A percentile compares a stretch with the other conserved stretches of the same genome.
These are phyloP conservation scores for Beauveria sp. DNA, from an alignment of 2,329 filamentous ascomycete genomes.

Conservation along the genomic window DNA sequence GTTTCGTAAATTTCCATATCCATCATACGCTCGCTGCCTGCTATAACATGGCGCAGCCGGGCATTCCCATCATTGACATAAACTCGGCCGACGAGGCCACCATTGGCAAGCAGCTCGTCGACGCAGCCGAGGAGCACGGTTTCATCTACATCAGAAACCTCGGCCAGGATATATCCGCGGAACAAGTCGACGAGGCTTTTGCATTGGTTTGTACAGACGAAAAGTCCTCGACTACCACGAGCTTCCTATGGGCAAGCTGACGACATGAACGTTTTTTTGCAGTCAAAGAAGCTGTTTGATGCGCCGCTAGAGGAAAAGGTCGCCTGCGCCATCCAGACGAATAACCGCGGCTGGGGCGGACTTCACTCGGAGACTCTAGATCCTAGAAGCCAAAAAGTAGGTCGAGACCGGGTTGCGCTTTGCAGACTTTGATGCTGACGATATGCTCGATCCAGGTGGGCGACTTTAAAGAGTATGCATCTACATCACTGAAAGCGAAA, in stretches of 20 bases:
- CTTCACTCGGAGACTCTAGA: slow-evolving; percentile 88
- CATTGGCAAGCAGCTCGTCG: slow-evolving; percentile 62
- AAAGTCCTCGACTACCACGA: too few species aligned
- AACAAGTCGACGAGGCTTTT: slow-evolving; percentile 66
- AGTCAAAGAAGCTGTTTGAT: slow-evolving; percentile 64
- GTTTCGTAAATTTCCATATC: too few species aligned
- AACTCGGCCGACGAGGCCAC: slow-evolving; percentile 49
- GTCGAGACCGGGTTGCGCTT: slow-evolving; percentile 16
- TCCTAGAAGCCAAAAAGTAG: slow-evolving; percentile 69
- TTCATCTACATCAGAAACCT: slow-evolving; percentile 84
- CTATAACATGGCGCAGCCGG: slow-evolving; percentile 17
- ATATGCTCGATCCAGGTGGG: slow-evolving; percentile 47
- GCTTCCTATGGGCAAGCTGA: neutral
- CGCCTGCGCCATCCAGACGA: slow-evolving; percentile 63
- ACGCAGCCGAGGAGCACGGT: slow-evolving; percentile 74
- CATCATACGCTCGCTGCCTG: too few species aligned
- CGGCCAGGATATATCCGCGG: slow-evolving; percentile 57
- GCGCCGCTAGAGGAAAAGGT: slow-evolving; percentile 65
- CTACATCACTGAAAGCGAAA: neutral
- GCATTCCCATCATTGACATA: slow-evolving; percentile 80
- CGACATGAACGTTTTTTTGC: neutral
- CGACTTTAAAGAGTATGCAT: slow-evolving; percentile 76
- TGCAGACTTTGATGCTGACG: neutral
- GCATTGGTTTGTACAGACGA: slow-evolving; percentile 47
- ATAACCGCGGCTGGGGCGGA: slow-evolving; percentile 83